Base-by-base conservation (phyloP, 768 basidiomycete species). In the Tricholoma terreum region DNA sequence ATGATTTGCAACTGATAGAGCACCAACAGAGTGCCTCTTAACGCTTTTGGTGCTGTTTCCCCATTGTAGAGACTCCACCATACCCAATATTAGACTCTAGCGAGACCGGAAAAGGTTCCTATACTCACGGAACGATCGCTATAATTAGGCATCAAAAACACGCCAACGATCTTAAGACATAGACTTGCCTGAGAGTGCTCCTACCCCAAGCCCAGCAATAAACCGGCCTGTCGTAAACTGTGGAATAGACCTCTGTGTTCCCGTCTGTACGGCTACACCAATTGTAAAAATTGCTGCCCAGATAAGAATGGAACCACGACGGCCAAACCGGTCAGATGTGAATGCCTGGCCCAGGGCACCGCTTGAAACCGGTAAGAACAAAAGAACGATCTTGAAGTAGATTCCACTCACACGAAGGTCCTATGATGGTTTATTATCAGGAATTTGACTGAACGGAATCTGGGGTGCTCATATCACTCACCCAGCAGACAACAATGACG, bases 1-100 rank as follows among this genome's bases (percentile, higher is more conserved):
- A 89, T 88, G 59, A 91, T 89, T 67, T 89, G 87, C 11, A 90
- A 74, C 65, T 91, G 89, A 64, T 91, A 91, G 15, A 92, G 72
- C 1, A 88, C 87, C 27, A 92, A 73, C 9, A 83, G 69, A 17
- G 86, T 81, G 7, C 89, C 90, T 65, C 90, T 82, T 56, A 91
- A 77, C 1, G 82, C 78, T 65, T 89, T 89, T 0, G 90, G 90
- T 0, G 89, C 82, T 0, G 88, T 87, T 71, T 91, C 89, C 36
- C 89, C 89, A 60, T 87, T 89, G 68, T 90, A 91, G 6, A 91
- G 62, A n/a, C 77, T 73, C 21, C 0, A 30, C 6, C 19, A 17
- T 9, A 50, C 17, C 6, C n/a, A 27, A 33, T 9, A 60, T 9
- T 69, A 72, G 6, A 67, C 69, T 58, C 64, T 65, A 43, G 61